A percentile compares a stretch with the other conserved stretches of the same genome.
These are phyloP conservation scores for Holtermannia corniformis DNA, from an alignment of 768 basidiomycete species.

Conservation along the genomic window DNA sequence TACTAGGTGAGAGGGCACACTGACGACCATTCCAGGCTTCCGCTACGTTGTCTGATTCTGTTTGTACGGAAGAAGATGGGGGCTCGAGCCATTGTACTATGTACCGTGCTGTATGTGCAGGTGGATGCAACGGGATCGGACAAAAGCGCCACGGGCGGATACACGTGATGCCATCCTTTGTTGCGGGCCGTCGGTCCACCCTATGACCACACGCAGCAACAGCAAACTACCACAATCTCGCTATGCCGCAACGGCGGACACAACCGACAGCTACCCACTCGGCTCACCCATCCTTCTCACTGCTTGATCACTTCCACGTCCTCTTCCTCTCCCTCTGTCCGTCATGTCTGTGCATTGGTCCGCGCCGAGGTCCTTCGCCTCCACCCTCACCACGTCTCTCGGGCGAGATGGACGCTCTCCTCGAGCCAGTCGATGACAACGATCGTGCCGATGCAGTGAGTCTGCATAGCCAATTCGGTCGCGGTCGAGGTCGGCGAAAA, in stretches of 20 bases:
- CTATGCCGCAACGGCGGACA: too few relatives aligned
- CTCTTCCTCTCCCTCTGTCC: neutral
- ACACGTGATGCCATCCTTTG: too few relatives aligned
- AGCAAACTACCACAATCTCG: too few relatives aligned
- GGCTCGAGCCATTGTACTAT: too few relatives aligned
- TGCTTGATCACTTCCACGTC: neutral
- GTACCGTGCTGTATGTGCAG: too few relatives aligned
- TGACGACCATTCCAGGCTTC: neutral
- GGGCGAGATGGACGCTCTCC: neutral
- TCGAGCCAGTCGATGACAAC: neutral
- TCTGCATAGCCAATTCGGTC: neutral
- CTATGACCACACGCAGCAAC: too few relatives aligned
- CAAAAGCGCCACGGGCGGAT: too few relatives aligned
- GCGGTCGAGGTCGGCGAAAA: neutral
- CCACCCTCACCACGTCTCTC: neutral
- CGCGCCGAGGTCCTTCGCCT: neutral
- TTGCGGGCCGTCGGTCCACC: too few relatives aligned
- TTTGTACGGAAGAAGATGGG: too few relatives aligned
- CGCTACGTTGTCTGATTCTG: neutral
- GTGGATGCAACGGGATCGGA: too few relatives aligned
- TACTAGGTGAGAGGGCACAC: too few relatives aligned
- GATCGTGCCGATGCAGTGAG: neutral
- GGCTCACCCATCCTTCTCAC: neutral
- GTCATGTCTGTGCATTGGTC: neutral
- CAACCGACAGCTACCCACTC: too few relatives aligned